Evolutionary conservation across 169 alveolate species (phyloP), one percentile per base, ranked within the genome.

Genomic region (Plasmodium adleri): DNA sequence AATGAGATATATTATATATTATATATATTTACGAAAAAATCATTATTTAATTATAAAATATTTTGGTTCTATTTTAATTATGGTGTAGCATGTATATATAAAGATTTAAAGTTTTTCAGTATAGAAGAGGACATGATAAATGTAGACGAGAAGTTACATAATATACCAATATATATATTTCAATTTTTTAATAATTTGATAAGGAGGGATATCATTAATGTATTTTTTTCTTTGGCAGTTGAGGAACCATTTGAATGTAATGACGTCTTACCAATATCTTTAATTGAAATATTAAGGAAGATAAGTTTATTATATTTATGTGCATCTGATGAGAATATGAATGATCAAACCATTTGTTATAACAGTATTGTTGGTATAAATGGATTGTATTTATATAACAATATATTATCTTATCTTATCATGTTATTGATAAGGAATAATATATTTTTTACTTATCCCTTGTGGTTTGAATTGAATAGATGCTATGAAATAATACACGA

Each of bases 21-120:
- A 39, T 70, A 78, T 59, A 78, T 78, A 26, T 78, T 78, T 78
- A 78, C 89, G 12, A 78, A 78, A 70, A 78, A 78, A 64, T 78
- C 89, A 15, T 52, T 78, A 28, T 78, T 66, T 70, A 63, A 78
- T 78, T 78, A 78, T 78, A 78, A 78, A 78, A 45, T 78, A 47
- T 78, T 78, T 66, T 78, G 89, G 89, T 78, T 78, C 39, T 78
- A 78, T 52, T 78, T 78, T 28, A 32, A 64, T 10, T 78, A 59
- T 26, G 64, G 78, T 24, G 58, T 63, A 13, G 89, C 67, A 24
- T 22, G 47, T 3, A 66, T 78, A 28, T 78, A 60, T 0, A 63
- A 78, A 13, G 24, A 59, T 1, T 66, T 78, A 49, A 49, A 78
- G 12, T 26, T 78, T 28, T 78, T 78, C 54, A 76, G 67, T 13